Conservation (phyloP, 2,329 filamentous ascomycete genomes). For the Bisporella sp. region DNA sequence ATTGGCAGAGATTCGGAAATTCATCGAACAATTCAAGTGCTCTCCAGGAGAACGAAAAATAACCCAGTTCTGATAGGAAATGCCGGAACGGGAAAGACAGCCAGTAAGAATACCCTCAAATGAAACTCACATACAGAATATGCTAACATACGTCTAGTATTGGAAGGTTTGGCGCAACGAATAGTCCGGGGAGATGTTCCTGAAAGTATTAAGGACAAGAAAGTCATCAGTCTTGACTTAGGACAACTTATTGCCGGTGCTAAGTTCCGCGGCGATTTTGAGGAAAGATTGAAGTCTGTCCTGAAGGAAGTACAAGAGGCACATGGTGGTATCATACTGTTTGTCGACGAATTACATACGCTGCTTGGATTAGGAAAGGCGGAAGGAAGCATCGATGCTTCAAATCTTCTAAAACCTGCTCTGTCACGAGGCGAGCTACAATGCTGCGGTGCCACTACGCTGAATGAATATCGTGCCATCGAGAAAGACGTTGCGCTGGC, state of each 20-base stretch:
- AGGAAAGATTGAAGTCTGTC: slow-evolving; percentile 86
- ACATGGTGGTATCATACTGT: slow-evolving; percentile 83
- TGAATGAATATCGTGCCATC: slow-evolving; percentile 87
- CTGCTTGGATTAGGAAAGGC: slow-evolving; percentile 89
- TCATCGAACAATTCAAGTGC: slow-evolving; percentile 86
- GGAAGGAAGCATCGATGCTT: slow-evolving; percentile 93
- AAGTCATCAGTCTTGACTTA: slow-evolving; percentile 79
- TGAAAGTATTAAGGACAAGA: slow-evolving; percentile 91
- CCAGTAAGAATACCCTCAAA: slow-evolving; percentile 33
- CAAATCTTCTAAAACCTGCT: slow-evolving; percentile 88
- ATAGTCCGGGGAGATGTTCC: slow-evolving; percentile 92
- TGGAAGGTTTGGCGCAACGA: slow-evolving; percentile 82
- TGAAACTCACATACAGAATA: too few species aligned
- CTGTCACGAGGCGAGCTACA: slow-evolving; percentile 89
- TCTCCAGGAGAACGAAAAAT: slow-evolving; percentile 91
- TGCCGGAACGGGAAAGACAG: slow-evolving; percentile 82
- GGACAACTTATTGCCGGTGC: slow-evolving; percentile 92
- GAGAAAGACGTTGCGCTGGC: slow-evolving; percentile 95
- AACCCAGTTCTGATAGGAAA: slow-evolving; percentile 82
- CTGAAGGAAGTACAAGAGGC: slow-evolving; percentile 82
- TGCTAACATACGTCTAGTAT: slow-evolving; percentile 31
- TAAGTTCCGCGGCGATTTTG: slow-evolving; percentile 93
- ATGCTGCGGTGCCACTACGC: slow-evolving; percentile 69
- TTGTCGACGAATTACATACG: slow-evolving; percentile 91
- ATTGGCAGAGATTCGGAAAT: slow-evolving; percentile 92